Base-by-base conservation (phyloP, 2,329 filamentous ascomycete genomes). In the Venturia effusa region DNA sequence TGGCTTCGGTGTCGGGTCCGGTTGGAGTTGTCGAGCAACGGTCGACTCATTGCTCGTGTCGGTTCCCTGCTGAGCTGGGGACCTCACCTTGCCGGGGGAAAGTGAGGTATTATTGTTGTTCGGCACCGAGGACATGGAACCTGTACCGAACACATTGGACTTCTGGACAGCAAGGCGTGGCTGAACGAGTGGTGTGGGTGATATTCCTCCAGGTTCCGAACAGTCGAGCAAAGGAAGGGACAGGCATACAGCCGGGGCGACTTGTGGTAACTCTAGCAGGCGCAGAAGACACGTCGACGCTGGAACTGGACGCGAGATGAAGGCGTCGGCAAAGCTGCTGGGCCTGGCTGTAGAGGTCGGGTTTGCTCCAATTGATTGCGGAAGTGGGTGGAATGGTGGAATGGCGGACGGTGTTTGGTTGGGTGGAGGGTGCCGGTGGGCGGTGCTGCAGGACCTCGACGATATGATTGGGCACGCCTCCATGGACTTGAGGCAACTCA, bases 71-170 rank as follows among this genome's bases (percentile, higher is more conserved):
- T 32, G 51, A n/a, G 24, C 19, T n/a, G 27, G 45, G 45, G 34
- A 30, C 32, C 73, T 76, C 73, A 76, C 72, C 45, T 57, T 39
- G 72, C 73, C 70, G 72, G 73, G 68, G 70, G 73, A 68, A 71
- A 73, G 71, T 70, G 74, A 75, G 73, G 71, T 69, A 70, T 73
- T 73, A 73, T 68, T 68, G 69, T 72, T 70, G 69, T 70, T 72
- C 71, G 71, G 69, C 70, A 70, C 71, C 68, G 71, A 68, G 71
- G 75, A 77, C 75, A 77, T 77, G 74, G 72, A 73, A 70, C 68
- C 70, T 54, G 27, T 51, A 37, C 19, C 37, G 60, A 24, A 62
- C 60, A 76, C 74, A 76, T 76, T 76, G 74, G 74, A 75, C 37
- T 61, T 11, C 73, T 70, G 68, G 69, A 69, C 70, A 68, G 65